Percentiles rank a stretch among this genome's conserved stretches.
These are phyloP conservation scores for Glycine latifolia DNA, from an alignment of 306 rosid species.

Conservation along the genomic window DNA sequence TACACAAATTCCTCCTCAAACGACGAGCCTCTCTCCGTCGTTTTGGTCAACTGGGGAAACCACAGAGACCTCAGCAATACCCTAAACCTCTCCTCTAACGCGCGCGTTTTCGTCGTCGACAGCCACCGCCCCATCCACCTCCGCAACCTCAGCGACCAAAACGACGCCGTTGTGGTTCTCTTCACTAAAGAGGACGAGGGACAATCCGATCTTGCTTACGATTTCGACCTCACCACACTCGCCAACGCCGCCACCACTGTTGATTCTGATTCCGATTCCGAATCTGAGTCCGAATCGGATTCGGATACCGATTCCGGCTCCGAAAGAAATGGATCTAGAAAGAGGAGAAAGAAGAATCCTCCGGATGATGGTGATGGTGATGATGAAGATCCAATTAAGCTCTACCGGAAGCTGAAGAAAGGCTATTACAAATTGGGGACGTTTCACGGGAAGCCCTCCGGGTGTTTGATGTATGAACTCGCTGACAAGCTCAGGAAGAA, in stretches of 20 bases:
- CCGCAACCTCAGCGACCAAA: slow-evolving; percentile 74
- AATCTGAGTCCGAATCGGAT: neutral
- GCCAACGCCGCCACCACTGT: slow-evolving; percentile 77
- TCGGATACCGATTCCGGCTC: neutral
- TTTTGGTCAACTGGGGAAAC: slow-evolving; percentile 91
- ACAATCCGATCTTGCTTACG: slow-evolving; percentile 82
- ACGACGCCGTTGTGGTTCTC: slow-evolving; percentile 77
- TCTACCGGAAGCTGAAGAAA: slow-evolving; percentile 68
- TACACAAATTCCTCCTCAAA: slow-evolving; percentile 49
- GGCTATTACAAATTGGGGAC: slow-evolving; percentile 85
- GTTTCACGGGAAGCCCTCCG: slow-evolving; percentile 94
- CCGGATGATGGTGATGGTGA: slow-evolving; percentile 42
- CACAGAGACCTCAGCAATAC: slow-evolving; percentile 67
- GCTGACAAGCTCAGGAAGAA: slow-evolving; percentile 83
- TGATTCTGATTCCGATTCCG: neutral
- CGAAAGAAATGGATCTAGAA: neutral
- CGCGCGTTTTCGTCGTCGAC: slow-evolving; percentile 79
- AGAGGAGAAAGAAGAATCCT: slow-evolving; percentile 1
- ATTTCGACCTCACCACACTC: slow-evolving; percentile 72
- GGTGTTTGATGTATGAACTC: slow-evolving; percentile 94
- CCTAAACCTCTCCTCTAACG: slow-evolving; percentile 58
- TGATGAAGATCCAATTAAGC: slow-evolving; percentile 67
- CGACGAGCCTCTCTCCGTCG: slow-evolving; percentile 56
- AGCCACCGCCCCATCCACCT: slow-evolving; percentile 93
- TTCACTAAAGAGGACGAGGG: slow-evolving; percentile 80